These are phyloP conservation scores for Austroboletus rostrupii DNA, from an alignment of 1,284 basidiomycete species.

Conservation along the genomic window DNA sequence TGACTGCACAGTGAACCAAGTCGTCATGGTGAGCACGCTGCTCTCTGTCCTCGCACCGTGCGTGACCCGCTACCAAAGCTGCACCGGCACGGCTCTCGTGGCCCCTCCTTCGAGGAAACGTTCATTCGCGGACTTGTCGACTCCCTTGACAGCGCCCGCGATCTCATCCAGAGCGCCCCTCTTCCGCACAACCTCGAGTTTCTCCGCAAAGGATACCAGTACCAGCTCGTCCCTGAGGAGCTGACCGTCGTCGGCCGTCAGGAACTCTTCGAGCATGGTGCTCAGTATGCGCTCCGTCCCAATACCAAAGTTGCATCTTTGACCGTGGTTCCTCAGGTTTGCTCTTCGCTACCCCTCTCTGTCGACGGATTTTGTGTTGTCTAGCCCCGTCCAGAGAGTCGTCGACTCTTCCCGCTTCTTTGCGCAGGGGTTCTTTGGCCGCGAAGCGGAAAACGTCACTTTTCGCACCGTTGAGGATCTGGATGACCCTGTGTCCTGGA, in stretches of 20 bases:
- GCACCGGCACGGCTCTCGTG: conserved; percentile 42
- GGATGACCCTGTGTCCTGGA: conserved; percentile 38
- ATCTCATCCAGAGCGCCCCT: conserved; percentile 26
- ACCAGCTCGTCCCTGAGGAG: conserved; percentile 37
- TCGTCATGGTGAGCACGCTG: conserved; percentile 34
- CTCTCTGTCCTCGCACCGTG: too few species aligned
- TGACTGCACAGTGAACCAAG: conserved; percentile 43
- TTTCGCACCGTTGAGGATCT: conserved; percentile 40
- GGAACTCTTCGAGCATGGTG: conserved; percentile 44
- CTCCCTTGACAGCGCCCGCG: conserved; percentile 32
- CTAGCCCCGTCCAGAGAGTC: conserved; percentile 43
- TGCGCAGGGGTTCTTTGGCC: conserved; percentile 41
- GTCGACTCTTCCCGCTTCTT: conserved; percentile 46
- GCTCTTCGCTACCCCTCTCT: conserved; percentile 20
- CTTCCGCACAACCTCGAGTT: conserved; percentile 37
- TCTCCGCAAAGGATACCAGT: conserved; percentile 39
- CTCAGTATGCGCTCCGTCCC: conserved; percentile 26
- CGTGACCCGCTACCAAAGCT: conserved; percentile 25
- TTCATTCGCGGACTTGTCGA: conserved; percentile 35
- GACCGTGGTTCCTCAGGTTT: conserved; percentile 9
- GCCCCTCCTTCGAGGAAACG: conserved; percentile 31
- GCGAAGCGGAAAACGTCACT: conserved; percentile 16
- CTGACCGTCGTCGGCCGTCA: conserved; percentile 39
- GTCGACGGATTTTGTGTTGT: conserved; percentile 35
- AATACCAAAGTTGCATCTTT: neutral